Base-by-base conservation (phyloP, 257 asterid genomes). In the Nicotiana tomentosiformis region DNA sequence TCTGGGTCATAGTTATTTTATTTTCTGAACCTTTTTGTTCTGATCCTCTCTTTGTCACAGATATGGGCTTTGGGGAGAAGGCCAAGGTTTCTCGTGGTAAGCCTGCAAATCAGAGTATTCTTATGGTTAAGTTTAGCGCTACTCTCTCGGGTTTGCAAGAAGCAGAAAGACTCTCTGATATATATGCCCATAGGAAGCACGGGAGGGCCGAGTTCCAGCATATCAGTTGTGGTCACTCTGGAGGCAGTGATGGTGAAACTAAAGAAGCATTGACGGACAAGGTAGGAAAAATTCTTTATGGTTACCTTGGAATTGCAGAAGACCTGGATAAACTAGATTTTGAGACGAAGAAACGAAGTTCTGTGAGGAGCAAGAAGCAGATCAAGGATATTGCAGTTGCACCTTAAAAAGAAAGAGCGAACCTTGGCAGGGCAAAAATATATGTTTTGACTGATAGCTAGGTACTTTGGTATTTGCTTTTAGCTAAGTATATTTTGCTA, bases 301-400 rank as follows among this genome's bases (percentile, higher is more conserved):
- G 93, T 33, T 87, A 93, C 84, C 82, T 90, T 77, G 97, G 95
- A 77, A 85, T 87, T 69, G 92, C 89, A 2, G 93, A 89, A 87
- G 97, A 93, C 88, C 88, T 93, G 6, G 93, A 92, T 68, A 89
- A 90, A 83, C 93, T 93, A n/a, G 94, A 93, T 84, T 87, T 86
- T 58, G 90, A 87, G 81, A 89, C 87, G 66, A 91, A 89, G 87
- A 93, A 83, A 88, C 88, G 94, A 56, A 88, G 91, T 39, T 72
- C 87, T 65, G 72, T 90, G 84, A 93, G 82, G 91, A 93, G 97
- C 89, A 91, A 86, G 84, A 93, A 76, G 83, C 92, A 87, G 88
- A 89, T 91, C 18, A 86, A 84, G 81, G 85, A 87, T 82, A 86
- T 90, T 83, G 92, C 86, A 70, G 84, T 79, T 69, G 90, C 90